phyloP scores from a whole-genome alignment of 1,284 basidiomycete genomes.

The Apiotrichum sp. region DNA sequence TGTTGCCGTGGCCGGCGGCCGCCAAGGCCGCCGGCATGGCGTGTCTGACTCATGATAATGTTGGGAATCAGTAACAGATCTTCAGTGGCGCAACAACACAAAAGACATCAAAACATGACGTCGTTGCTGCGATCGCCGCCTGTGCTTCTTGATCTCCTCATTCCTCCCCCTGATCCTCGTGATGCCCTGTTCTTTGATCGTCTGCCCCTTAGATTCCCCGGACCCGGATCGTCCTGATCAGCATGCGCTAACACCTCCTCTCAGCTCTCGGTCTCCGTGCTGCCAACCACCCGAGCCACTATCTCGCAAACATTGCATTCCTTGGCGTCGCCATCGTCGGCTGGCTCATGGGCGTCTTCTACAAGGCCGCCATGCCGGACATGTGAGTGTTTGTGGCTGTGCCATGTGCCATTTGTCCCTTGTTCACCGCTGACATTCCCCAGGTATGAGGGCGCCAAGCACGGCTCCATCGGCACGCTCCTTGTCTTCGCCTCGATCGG shows the following conservation, averaged over 20 bases:
- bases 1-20: too few species aligned
- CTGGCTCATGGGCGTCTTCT: conserved; percentile 38
- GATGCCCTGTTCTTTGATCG: too few species aligned
- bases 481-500: conserved; percentile 33
- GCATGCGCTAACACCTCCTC: neutral
- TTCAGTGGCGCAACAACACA: too few species aligned
- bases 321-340: conserved; percentile 29
- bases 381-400: conserved; percentile 24
- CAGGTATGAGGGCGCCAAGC: conserved; percentile 40
- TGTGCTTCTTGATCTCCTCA: too few species aligned
- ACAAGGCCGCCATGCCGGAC: conserved; percentile 33
- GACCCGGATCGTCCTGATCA: too few species aligned
- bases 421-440: neutral
- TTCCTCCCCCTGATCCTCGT: too few species aligned
- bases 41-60: too few species aligned
- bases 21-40: too few species aligned
- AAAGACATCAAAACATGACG: too few species aligned
- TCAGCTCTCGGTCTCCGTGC: conserved; percentile 36
- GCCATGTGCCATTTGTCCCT: neutral
- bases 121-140: too few species aligned
- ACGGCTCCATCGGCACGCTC: conserved; percentile 29
- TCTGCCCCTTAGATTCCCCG: too few species aligned
- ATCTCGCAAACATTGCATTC: conserved; percentile 29
- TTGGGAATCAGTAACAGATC: too few species aligned
- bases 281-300: conserved; percentile 34